Percentiles rank a stretch among this genome's conserved stretches.
phyloP scores from a whole-genome alignment of 2,329 filamentous ascomycete species.

The Pseudocercospora musae region DNA sequence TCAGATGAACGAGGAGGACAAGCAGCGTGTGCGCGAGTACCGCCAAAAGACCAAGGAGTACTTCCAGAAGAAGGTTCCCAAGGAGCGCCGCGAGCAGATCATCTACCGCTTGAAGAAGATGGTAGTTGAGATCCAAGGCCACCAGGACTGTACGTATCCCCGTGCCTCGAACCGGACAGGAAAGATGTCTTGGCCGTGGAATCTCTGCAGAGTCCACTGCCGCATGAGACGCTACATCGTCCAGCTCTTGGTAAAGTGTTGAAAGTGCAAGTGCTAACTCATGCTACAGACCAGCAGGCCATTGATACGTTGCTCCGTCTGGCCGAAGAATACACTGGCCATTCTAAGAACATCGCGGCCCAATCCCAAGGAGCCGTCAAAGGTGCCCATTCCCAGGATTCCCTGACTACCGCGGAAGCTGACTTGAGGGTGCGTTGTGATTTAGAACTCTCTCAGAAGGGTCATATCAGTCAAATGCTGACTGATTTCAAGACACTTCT shows the following conservation, averaged over 20 bases:
- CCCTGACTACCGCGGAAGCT: constrained; percentile 68
- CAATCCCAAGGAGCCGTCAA: constrained; percentile 67
- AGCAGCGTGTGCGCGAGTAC: constrained; percentile 44
- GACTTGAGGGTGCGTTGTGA: constrained; percentile 65
- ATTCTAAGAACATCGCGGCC: constrained; percentile 63
- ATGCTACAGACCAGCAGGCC: constrained; percentile 67
- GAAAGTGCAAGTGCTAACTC: constrained; percentile 28
- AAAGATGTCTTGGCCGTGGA: neutral
- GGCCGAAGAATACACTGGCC: constrained; percentile 78
- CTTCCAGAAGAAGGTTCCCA: constrained; percentile 78
- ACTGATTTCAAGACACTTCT: constrained; percentile 67
- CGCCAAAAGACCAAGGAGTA: constrained; percentile 65
- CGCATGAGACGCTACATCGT: neutral
- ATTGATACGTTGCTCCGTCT: constrained; percentile 80
- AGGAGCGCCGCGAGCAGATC: constrained; percentile 88
- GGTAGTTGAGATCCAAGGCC: constrained; percentile 92
- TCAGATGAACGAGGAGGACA: constrained; percentile 62
- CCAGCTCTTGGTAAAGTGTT: neutral
- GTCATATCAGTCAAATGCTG: constrained; percentile 44
- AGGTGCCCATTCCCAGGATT: constrained; percentile 63
- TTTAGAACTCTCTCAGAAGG: constrained; percentile 39
- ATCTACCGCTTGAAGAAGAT: constrained; percentile 97
- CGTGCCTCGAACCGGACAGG: neutral
- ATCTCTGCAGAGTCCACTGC: neutral
- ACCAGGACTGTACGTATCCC: constrained; percentile 69